Percentiles rank a stretch among this genome's conserved stretches.
These are phyloP conservation scores for Helminthosporium solani DNA, from an alignment of 2,329 filamentous ascomycete genomes.

Conservation along the genomic window DNA sequence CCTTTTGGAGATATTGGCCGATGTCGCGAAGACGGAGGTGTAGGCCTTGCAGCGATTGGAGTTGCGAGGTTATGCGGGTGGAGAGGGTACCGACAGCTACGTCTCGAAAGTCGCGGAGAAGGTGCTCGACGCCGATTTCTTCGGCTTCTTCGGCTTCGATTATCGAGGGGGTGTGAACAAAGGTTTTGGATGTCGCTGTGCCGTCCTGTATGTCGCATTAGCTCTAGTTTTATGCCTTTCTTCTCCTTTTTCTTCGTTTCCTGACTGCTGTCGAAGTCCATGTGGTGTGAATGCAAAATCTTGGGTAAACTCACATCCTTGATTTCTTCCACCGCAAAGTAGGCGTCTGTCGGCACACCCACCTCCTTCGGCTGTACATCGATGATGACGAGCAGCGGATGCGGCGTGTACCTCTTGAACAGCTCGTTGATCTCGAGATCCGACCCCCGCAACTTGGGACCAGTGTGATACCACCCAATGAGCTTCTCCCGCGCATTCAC, in stretches of 20 bases:
- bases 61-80: conserved; percentile 93
- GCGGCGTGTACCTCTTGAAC: conserved; percentile 98
- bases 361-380: conserved; percentile 98
- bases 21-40: conserved; percentile 95
- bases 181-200: conserved; percentile 94
- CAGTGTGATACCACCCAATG: conserved; percentile 99
- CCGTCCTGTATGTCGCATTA: conserved; percentile 66
- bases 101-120: conserved; percentile 95
- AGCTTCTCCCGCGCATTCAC: conserved; percentile 98
- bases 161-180: conserved; percentile 96
- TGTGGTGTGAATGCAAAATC: too few relatives aligned
- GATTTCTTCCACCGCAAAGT: conserved; percentile 99
- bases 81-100: conserved; percentile 96
- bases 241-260: too few relatives aligned
- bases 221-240: background rate
- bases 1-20: conserved; percentile 91
- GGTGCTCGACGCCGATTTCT: conserved; percentile 97
- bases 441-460: conserved; percentile 92
- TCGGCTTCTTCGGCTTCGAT: conserved; percentile 99
- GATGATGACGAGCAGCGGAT: conserved; percentile 94
- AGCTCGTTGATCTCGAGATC: conserved; percentile 99
- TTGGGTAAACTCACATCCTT: conserved; percentile 73
- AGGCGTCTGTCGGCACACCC: conserved; percentile 95
- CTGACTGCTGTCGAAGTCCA: too few relatives aligned
- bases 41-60: conserved; percentile 94